Conservation (phyloP, 768 basidiomycete genomes). For the Leccinellum luteum region DNA sequence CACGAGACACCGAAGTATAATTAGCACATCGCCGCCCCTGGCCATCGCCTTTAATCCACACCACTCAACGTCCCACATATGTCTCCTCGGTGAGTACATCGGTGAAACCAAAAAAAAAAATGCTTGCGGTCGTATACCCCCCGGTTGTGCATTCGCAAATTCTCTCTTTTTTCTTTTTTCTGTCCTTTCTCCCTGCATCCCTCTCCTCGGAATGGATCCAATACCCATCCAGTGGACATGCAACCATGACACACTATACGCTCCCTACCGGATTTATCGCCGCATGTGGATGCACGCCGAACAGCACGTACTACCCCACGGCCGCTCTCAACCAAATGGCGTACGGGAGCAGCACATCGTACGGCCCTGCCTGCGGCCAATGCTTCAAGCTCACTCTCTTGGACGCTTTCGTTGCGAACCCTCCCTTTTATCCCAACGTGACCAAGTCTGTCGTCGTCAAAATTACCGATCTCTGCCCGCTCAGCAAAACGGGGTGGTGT, state of each 20-base stretch:
- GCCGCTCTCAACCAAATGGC: constrained; percentile 80
- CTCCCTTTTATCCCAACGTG: constrained; percentile 65
- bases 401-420: constrained; percentile 61
- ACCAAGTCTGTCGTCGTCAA: constrained; percentile 69
- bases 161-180: constrained; percentile 22
- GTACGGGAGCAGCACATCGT: constrained; percentile 69
- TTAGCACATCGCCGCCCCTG: constrained; percentile 6
- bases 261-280: constrained; percentile 50
- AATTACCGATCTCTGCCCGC: constrained; percentile 77
- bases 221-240: constrained; percentile 59
- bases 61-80: constrained; percentile 9
- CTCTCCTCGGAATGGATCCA: constrained; percentile 55
- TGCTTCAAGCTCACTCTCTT: constrained; percentile 79
- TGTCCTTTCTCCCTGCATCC: constrained; percentile 24
- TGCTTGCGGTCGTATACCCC: constrained; percentile 8
- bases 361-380: constrained; percentile 71
- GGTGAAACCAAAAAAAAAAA: constrained; percentile 4
- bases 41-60: background rate
- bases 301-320: constrained; percentile 68
- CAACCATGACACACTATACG: constrained; percentile 77
- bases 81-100: constrained; percentile 1
- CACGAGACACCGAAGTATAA: background rate
- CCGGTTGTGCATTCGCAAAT: constrained; percentile 9
- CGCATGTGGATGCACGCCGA: constrained; percentile 71
- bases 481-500: constrained; percentile 64